These are phyloP conservation scores for Mortierella sp. DNA, from an alignment of 371 early-diverging fungal genomes.

Conservation along the genomic window DNA sequence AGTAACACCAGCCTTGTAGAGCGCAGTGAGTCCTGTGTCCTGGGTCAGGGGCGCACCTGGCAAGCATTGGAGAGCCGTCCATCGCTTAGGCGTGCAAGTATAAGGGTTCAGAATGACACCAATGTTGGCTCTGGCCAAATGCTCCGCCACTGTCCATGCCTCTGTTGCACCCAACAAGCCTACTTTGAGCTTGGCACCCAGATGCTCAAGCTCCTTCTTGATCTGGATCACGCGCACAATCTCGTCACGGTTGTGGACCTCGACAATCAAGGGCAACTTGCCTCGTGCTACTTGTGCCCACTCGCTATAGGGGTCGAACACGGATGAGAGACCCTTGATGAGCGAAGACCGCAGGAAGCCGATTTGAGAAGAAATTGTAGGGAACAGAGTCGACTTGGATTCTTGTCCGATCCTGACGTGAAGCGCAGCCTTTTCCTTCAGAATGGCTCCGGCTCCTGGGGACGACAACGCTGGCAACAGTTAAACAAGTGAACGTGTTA, in stretches of 20 bases:
- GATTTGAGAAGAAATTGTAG: conserved; percentile 74
- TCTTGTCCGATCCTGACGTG: conserved; percentile 65
- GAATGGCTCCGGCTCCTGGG: conserved; percentile 58
- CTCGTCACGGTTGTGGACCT: conserved; percentile 72
- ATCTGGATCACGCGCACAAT: conserved; percentile 70
- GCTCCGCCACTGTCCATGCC: conserved; percentile 69
- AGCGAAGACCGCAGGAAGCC: conserved; percentile 62
- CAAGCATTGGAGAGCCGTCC: conserved; percentile 70
- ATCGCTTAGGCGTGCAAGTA: conserved; percentile 68
- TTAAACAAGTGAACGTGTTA: too few relatives aligned
- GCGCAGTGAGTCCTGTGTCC: conserved; percentile 66
- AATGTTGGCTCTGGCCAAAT: conserved; percentile 63
- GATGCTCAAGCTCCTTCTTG: conserved; percentile 56
- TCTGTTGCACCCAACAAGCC: conserved; percentile 70
- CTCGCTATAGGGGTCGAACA: conserved; percentile 20
- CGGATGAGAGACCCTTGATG: conserved; percentile 10
- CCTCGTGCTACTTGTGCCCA: conserved; percentile 60
- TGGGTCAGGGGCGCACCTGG: conserved; percentile 65
- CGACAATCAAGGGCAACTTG: conserved; percentile 66
- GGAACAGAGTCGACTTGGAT: conserved; percentile 56
- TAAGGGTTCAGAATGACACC: conserved; percentile 73
- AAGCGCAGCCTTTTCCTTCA: conserved; percentile 69
- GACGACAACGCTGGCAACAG: conserved; percentile 14
- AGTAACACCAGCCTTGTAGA: conserved; percentile 69
- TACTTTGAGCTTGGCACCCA: conserved; percentile 57